Conservation (phyloP, 352 stramenopile species). For the Discostella stelligera region DNA sequence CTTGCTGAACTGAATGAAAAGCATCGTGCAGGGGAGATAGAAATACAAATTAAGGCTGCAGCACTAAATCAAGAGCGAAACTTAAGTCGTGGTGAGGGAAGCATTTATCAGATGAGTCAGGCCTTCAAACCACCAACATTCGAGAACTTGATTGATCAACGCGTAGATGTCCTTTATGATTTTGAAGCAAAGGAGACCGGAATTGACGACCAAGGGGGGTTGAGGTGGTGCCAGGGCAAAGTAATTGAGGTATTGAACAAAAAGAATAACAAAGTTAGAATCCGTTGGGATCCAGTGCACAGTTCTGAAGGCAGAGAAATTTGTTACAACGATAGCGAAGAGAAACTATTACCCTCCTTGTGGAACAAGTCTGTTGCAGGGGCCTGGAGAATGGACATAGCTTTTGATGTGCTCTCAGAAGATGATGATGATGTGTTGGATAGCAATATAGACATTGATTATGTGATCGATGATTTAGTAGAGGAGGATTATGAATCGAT, state of each 20-base stretch:
- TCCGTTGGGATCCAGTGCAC: conserved; percentile 17
- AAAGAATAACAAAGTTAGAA: background rate
- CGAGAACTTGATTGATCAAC: conserved; percentile 18
- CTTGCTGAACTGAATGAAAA: conserved; percentile 22
- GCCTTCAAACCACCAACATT: conserved; percentile 13
- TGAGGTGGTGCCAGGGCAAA: conserved; percentile 21
- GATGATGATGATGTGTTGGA: too few species aligned
- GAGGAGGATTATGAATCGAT: too few species aligned
- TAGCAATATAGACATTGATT: too few species aligned
- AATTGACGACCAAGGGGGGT: background rate
- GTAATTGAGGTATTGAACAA: conserved; percentile 11
- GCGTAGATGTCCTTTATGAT: conserved; percentile 28
- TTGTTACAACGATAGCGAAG: background rate
- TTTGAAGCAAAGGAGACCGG: background rate
- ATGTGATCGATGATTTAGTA: too few species aligned
- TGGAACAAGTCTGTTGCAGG: conserved; percentile 8
- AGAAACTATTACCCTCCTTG: conserved; percentile 8
- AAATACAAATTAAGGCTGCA: conserved; percentile 27
- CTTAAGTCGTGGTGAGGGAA: conserved; percentile 7
- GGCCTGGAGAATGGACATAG: conserved; percentile 9
- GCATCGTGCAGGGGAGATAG: conserved; percentile 21
- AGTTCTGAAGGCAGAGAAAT: background rate
- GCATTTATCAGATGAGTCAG: conserved; percentile 27
- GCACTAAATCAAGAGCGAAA: background rate
- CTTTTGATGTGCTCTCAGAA: too few species aligned